Percentiles rank a stretch among this genome's conserved stretches.
Evolutionary conservation across 2,329 filamentous ascomycete genomes (phyloP).

Genomic region (Ceratocystiopsis minuta): DNA sequence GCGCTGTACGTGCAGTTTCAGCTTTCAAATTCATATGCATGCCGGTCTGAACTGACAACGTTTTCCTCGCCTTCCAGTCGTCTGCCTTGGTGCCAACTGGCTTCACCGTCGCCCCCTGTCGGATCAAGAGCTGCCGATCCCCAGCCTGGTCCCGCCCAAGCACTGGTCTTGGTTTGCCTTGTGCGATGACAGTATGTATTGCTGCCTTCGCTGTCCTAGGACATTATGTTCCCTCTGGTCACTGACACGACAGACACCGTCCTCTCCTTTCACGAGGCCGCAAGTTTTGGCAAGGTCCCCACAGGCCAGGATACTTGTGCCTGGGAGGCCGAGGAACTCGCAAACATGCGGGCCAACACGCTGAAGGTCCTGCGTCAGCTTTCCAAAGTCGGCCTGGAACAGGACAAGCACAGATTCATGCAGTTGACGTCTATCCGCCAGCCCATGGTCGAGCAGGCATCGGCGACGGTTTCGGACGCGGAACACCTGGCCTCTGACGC

Average conservation of each 20-base stretch:
- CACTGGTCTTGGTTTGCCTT: constrained; percentile 56
- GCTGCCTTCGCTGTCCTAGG: not conserved
- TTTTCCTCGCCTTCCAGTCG: constrained; percentile 29
- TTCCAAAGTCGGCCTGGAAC: constrained; percentile 20
- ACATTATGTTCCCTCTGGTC: constrained; percentile 1
- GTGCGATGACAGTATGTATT: constrained; percentile 38
- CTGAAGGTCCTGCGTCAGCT: constrained; percentile 20
- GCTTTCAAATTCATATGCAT: not conserved
- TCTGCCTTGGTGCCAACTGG: constrained; percentile 57
- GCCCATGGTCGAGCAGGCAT: constrained; percentile 10
- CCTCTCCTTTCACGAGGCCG: constrained; percentile 49
- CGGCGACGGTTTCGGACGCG: too few species aligned
- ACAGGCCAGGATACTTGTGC: constrained; percentile 8
- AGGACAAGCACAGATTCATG: constrained; percentile 21
- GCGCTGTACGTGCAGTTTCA: constrained; percentile 29
- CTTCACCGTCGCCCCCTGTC: constrained; percentile 21
- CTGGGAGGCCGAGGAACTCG: constrained; percentile 15
- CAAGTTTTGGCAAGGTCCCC: constrained; percentile 15
- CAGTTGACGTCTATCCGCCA: constrained; percentile 23
- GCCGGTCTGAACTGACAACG: constrained; percentile 10
- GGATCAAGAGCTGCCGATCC: constrained; percentile 11
- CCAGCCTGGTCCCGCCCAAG: constrained; percentile 21
- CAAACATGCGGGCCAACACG: constrained; percentile 21
- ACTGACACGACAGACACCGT: constrained; percentile 35
- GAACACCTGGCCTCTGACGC: constrained; percentile 23